Percentiles rank a stretch among this genome's conserved stretches.
phyloP scores from a whole-genome alignment of 2,329 filamentous ascomycete species.

The Aquanectria penicillioides region DNA sequence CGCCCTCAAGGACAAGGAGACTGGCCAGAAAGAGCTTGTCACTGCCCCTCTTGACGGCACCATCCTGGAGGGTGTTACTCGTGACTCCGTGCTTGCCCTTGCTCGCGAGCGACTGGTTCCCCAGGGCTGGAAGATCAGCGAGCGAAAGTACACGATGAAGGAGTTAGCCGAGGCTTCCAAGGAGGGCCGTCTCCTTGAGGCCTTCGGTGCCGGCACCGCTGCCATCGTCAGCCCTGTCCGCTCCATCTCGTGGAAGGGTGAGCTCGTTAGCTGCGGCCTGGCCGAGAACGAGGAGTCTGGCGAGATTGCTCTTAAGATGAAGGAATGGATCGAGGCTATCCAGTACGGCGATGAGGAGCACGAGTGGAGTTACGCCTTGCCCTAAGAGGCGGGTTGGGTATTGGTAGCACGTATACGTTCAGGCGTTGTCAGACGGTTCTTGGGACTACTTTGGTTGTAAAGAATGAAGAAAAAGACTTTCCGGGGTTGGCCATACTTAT shows the following conservation, averaged over 20 bases:
- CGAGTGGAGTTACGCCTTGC: slow-evolving; percentile 78
- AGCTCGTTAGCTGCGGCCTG: slow-evolving; percentile 84
- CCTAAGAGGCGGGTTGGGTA: slow-evolving; percentile 12
- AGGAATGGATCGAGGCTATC: slow-evolving; percentile 94
- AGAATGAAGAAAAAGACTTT: slow-evolving; percentile 22
- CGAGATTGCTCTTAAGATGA: slow-evolving; percentile 85
- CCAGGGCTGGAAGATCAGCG: slow-evolving; percentile 87
- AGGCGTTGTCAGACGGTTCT: slow-evolving; percentile 15
- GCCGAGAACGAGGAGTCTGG: slow-evolving; percentile 86
- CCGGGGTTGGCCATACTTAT: neutral
- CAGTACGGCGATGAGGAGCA: slow-evolving; percentile 96
- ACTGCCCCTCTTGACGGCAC: slow-evolving; percentile 98
- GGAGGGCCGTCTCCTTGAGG: slow-evolving; percentile 89
- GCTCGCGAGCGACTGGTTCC: slow-evolving; percentile 84
- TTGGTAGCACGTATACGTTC: slow-evolving; percentile 10
- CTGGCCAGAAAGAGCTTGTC: slow-evolving; percentile 89
- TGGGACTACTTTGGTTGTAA: slow-evolving; percentile 9
- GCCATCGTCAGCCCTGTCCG: slow-evolving; percentile 93
- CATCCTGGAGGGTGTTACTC: slow-evolving; percentile 93
- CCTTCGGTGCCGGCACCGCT: slow-evolving; percentile 93
- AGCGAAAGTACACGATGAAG: slow-evolving; percentile 92
- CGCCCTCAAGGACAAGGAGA: slow-evolving; percentile 84
- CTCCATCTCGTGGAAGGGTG: slow-evolving; percentile 87
- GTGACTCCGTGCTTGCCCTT: slow-evolving; percentile 88
- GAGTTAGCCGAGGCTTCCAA: slow-evolving; percentile 83